Evolutionary conservation across 208 protist species (phyloP).

Genomic region (Wallacemonas sp.): DNA sequence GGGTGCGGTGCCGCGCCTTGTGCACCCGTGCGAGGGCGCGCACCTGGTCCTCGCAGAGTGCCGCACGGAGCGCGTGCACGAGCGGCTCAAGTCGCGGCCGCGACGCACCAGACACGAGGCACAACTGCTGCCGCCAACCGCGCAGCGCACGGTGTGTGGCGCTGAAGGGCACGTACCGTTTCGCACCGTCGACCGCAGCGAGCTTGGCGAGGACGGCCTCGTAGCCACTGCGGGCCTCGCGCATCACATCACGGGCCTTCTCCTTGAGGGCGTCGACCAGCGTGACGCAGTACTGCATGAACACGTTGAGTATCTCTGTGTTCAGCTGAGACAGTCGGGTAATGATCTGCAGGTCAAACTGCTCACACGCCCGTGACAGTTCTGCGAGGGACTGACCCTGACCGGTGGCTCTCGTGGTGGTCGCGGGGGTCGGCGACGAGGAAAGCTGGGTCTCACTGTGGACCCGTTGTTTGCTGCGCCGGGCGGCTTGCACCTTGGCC

Average conservation of each 20-base stretch:
- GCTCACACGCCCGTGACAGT: constrained; percentile 16
- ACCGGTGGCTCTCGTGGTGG: background rate
- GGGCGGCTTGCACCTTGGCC: background rate
- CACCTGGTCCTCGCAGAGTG: constrained; percentile 81
- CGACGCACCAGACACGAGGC: constrained; percentile 33
- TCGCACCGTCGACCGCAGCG: background rate
- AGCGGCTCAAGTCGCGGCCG: constrained; percentile 38
- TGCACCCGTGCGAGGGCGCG: constrained; percentile 33
- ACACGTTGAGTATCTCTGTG: constrained; percentile 86
- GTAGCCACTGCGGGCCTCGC: background rate
- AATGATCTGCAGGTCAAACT: constrained; percentile 58
- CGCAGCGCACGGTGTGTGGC: constrained; percentile 13
- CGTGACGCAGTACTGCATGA: constrained; percentile 45
- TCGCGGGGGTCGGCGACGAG: background rate
- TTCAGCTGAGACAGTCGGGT: constrained; percentile 64
- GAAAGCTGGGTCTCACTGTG: background rate
- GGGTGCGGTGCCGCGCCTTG: background rate
- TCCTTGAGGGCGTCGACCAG: constrained; percentile 28
- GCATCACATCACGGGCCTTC: constrained; percentile 21
- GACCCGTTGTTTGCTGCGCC: background rate
- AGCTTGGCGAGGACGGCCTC: background rate
- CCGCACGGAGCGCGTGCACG: constrained; percentile 51
- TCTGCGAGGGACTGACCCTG: background rate
- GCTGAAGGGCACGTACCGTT: background rate
- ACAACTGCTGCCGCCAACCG: constrained; percentile 15